Evolutionary conservation across 2,329 filamentous ascomycete genomes (phyloP), one percentile per base, ranked within the genome.

Genomic region (Trichophyton equinum): DNA sequence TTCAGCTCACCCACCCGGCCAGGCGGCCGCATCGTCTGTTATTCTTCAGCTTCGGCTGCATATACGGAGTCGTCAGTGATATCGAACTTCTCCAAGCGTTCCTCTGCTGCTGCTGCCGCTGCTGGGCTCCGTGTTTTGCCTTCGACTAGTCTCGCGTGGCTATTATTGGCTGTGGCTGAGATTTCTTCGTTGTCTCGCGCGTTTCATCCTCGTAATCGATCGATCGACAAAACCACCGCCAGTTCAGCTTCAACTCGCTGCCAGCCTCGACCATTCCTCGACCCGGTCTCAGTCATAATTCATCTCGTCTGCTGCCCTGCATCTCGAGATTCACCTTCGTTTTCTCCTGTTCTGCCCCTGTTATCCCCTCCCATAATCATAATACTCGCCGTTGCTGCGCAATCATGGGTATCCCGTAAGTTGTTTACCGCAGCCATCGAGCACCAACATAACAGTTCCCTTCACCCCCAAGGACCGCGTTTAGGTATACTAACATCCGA

Each of bases 401-500:
- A 64, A 65, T 57, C 62, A 76, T 76, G 74, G 74, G 74, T 65
- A 73, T 76, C 57, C 74, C 74, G 74, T 76, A 68, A 72, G 73
- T 57, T 47, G 15, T 44, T 40, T 59, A 18, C 13, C 20, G 2
- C 53, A 30, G 27, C 2, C 13, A 15, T 33, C 8, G 13, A 9
- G 15, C 4, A 25, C 9, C 3, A 22, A 47, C n/a, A 47, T n/a
- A 38, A 38, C 42, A 46, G 42, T 20, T 22, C 22, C 36, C 20
- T 1, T 5, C 27, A 1, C 6, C 27, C 27, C 27, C 6, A 6
- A 57, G 9, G 11, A 33, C 40, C 57, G 40, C 25, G 20, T 44
- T 15, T 47, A 55, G 18, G 15, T 18, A 57, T 30, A 22, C 53
- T 49, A 42, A 58, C 42, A 7, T 30, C 6, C 13, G 5, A 11